Evolutionary conservation across 352 stramenopile genomes (phyloP), one percentile per base, ranked within the genome.

Genomic region (Hyaloperonospora arabidopsidis): DNA sequence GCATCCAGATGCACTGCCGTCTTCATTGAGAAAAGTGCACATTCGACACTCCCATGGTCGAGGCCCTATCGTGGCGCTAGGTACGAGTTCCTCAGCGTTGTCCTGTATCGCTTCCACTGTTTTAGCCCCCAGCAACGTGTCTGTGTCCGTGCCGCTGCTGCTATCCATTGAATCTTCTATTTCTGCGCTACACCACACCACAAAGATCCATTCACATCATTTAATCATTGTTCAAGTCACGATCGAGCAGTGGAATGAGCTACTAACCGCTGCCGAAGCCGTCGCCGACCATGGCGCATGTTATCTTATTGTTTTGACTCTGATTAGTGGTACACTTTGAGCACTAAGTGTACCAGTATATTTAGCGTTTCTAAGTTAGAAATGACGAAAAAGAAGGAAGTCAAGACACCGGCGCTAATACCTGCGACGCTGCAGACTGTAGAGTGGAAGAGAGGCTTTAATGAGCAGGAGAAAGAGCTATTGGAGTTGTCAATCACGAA

Each of bases 11-110:
- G 54, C 53, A 43, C 2, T 17, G 19, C 13, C 5, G n/a, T 63
- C 22, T 50, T 62, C 61, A 43, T 86, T 84, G 6, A 72, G 19
- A 19, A 70, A 84, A 7, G 76, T 86, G 47, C 76, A 86, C 39
- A 61, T 65, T 6, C 44, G 43, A 13, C 73, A 84, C 25, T 63
- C 60, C 73, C 76, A 84, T 7, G 46, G 10, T 2, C 49, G 34
- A 29, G 25, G 49, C 35, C 34, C 10, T 21, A 38, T 49, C n/a
- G 58, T 15, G 15, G 17, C 21, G 21, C 21, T 50, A 4, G 45
- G 46, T 15, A 45, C 36, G 2, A 15, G 3, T 19, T 58, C 22
- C 25, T 57, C 39, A 10, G 25, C 11, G 13, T 43, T 38, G 10
- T 28, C 23, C 15, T 32, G 54, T 15, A 32, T 49, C 22, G 7